These are phyloP conservation scores for Phellopilus nigrolimitatus DNA, from an alignment of 1,284 basidiomycete species.

Conservation along the genomic window DNA sequence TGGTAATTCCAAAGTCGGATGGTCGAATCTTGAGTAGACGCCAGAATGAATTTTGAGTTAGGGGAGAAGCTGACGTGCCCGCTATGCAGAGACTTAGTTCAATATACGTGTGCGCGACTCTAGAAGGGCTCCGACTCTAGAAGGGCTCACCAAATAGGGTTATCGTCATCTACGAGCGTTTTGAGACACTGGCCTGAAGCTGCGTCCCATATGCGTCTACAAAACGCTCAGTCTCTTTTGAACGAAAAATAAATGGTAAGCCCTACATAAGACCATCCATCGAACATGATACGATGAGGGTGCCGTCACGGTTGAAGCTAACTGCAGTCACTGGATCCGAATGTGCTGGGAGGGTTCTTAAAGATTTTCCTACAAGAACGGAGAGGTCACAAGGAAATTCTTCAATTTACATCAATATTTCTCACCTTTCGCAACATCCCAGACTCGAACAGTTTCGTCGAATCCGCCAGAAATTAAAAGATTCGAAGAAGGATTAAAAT, in stretches of 20 bases:
- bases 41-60: slow-evolving; percentile 84
- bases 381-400: neutral
- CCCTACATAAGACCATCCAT: slow-evolving; percentile 97
- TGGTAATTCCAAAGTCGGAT: slow-evolving; percentile 94
- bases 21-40: slow-evolving; percentile 88
- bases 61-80: slow-evolving; percentile 88
- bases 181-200: slow-evolving; percentile 96
- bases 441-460: slow-evolving; percentile 92
- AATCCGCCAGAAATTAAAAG: slow-evolving; percentile 89
- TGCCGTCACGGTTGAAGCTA: slow-evolving; percentile 91
- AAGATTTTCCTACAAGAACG: slow-evolving; percentile 54
- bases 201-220: slow-evolving; percentile 93
- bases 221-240: neutral
- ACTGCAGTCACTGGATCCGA: slow-evolving; percentile 95
- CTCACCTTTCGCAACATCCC: slow-evolving; percentile 90
- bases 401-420: neutral
- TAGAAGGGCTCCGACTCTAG: slow-evolving; percentile 17
- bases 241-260: slow-evolving; percentile 21
- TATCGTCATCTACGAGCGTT: slow-evolving; percentile 93
- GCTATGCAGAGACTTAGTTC: slow-evolving; percentile 35
- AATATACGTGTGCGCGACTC: neutral
- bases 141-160: slow-evolving; percentile 78
- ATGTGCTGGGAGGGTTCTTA: slow-evolving; percentile 88
- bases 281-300: slow-evolving; percentile 87
- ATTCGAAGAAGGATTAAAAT: slow-evolving; percentile 86